Base-by-base conservation (phyloP, 2,329 filamentous ascomycete genomes). In the Talaromyces sp. region DNA sequence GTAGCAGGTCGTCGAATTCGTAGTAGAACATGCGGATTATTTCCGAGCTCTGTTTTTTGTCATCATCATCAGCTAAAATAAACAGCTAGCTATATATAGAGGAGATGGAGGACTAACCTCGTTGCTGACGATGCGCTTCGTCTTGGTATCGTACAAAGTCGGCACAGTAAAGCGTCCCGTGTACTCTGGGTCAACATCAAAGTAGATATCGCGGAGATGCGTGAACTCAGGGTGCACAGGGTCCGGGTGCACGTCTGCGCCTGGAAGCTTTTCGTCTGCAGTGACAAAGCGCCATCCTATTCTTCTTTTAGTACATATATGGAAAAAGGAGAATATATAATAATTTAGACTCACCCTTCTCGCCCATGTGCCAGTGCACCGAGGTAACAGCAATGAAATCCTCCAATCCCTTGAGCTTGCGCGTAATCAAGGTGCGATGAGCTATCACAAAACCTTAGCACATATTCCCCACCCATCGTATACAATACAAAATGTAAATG, bases 331-430 rank as follows among this genome's bases (percentile, higher is more conserved):
- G 32, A 17, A 31, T 58, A 35, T 29, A 17, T 32, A 49, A 50
- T 49, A 56, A 56, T 52, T 27, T 3, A 6, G 6, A 73, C 79
- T 55, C 74, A 83, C 85, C 87, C 78, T 79, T 86, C 71, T 79
- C 87, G 63, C 68, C 86, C 79, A 98, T 86, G 69, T 96, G 88
- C 93, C 93, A 98, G 77, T 97, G 93, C 58, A 97, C 93, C n/a
- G 85, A 86, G 0, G 91, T 95, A 62, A 85, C 82, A 6, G 85
- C 80, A 66, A 99, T 87, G 65, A 95, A 83, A 60, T 96, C 88
- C 68, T 98, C 90, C 0, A 99, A 82, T 0, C 93, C 95, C 80
- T 98, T 99, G 69, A 99, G 83, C 73, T 91, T 89, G 61, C 93
- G 85, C 2, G 90, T 89, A 67, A 98, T 96, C 65, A 98, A 81